These are phyloP conservation scores for Cardamine chenopodiifolia DNA, from an alignment of 345 rosid species.

Conservation along the genomic window DNA sequence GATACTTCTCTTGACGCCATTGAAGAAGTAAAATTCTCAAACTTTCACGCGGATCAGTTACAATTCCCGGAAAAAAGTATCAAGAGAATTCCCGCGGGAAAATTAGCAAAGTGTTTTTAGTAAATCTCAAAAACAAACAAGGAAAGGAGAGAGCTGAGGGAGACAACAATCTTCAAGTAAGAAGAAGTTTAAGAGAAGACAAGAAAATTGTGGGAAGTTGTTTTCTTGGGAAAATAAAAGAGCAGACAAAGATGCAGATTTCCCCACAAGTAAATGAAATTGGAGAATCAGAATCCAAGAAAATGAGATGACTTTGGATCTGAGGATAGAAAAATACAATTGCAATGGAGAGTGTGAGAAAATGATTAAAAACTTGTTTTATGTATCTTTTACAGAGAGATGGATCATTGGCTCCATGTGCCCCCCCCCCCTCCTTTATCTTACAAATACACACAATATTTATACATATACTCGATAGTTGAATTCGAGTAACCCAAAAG, in stretches of 20 bases:
- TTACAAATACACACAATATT: not conserved
- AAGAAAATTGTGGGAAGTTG: conserved; percentile 33
- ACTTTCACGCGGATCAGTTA: conserved; percentile 12
- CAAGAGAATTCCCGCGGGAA: conserved; percentile 31
- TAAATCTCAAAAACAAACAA: conserved; percentile 22
- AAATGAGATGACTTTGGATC: conserved; percentile 49
- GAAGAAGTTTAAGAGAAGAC: conserved; percentile 28
- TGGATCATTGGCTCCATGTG: conserved; percentile 41
- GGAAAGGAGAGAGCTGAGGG: conserved; percentile 4
- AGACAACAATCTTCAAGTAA: not conserved
- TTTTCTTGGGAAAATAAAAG: conserved; percentile 29
- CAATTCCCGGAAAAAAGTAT: conserved; percentile 6
- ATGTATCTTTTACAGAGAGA: conserved; percentile 27
- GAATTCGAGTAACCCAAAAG: not conserved
- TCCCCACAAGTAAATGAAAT: conserved; percentile 17
- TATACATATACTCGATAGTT: not conserved
- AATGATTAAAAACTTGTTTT: conserved; percentile 26
- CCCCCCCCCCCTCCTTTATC: conserved; percentile 2
- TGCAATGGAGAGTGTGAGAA: conserved; percentile 2
- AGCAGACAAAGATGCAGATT: conserved; percentile 14
- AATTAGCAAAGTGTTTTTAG: not conserved
- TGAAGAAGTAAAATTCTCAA: conserved; percentile 23
- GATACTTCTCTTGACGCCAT: conserved; percentile 87
- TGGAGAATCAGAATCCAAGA: conserved; percentile 51
- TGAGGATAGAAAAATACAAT: conserved; percentile 6